A percentile compares a stretch with the other conserved stretches of the same genome.
phyloP scores from a whole-genome alignment of 106 monocot genomes.

The Acorus gramineus region DNA sequence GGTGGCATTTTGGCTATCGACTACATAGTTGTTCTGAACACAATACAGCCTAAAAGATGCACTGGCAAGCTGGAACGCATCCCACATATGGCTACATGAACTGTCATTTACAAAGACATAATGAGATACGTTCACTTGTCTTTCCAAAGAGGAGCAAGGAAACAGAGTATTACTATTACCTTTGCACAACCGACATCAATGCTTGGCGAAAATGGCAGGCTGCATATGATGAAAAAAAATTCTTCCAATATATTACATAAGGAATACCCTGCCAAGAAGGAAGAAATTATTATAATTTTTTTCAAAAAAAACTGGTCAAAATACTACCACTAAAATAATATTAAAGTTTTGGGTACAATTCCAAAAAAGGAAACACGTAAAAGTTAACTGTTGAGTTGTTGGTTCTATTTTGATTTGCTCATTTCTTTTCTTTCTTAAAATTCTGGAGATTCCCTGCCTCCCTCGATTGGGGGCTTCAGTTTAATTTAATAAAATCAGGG shows the following conservation, averaged over 20 bases:
- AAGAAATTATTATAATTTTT: neutral
- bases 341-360: neutral
- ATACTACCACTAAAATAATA: neutral
- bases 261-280: conserved; percentile 51
- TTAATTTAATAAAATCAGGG: too few relatives aligned
- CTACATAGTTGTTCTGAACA: conserved; percentile 22
- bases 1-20: conserved; percentile 22
- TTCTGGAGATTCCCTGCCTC: too few relatives aligned
- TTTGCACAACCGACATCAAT: conserved; percentile 76
- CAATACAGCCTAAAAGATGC: conserved; percentile 67
- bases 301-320: neutral
- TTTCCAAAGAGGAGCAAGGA: neutral
- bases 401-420: too few relatives aligned
- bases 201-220: conserved; percentile 78
- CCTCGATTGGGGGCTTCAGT: too few relatives aligned
- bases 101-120: conserved; percentile 24
- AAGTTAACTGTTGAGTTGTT: too few relatives aligned
- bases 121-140: conserved; percentile 1
- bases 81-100: conserved; percentile 80
- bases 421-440: too few relatives aligned
- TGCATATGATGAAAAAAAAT: conserved; percentile 50
- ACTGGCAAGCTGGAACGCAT: conserved; percentile 92
- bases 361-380: too few relatives aligned
- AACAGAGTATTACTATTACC: conserved; percentile 27
- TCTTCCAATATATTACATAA: conserved; percentile 87